A percentile compares a stretch with the other conserved stretches of the same genome.
These are phyloP conservation scores for Yarrowia keelungensis DNA, from an alignment of 805 yeast species.

Conservation along the genomic window DNA sequence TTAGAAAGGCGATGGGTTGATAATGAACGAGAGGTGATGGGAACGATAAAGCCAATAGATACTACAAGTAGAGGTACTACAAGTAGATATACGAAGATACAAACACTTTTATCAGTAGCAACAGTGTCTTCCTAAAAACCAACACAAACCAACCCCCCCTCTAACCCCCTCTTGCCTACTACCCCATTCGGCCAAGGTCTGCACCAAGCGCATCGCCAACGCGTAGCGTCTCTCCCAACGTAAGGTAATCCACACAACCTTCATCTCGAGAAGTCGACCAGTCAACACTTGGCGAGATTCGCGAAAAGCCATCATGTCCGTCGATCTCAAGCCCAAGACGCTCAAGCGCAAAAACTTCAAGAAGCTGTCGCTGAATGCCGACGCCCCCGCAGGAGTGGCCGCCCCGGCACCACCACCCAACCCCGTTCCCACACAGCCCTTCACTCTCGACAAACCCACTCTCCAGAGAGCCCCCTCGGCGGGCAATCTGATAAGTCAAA, in stretches of 20 bases:
- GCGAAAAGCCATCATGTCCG: conserved; percentile 6
- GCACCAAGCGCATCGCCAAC: conserved; percentile 36
- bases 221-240: conserved; percentile 36
- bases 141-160: not conserved
- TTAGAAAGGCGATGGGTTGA: not conserved
- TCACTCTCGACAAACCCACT: conserved; percentile 38
- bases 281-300: too few species aligned
- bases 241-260: conserved; percentile 17
- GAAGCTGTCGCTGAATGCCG: conserved; percentile 55
- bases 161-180: not conserved
- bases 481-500: conserved; percentile 45
- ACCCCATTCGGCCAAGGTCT: conserved; percentile 17
- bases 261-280: not conserved
- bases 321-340: conserved; percentile 49
- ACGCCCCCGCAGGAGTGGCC: conserved; percentile 33
- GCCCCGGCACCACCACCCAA: conserved; percentile 10
- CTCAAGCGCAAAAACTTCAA: conserved; percentile 66
- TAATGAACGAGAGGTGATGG: too few species aligned
- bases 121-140: too few species aligned
- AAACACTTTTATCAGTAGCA: too few species aligned
- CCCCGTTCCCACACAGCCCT: conserved; percentile 15
- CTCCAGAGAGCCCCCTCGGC: conserved; percentile 34
- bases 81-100: too few species aligned
- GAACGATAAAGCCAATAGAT: too few species aligned
- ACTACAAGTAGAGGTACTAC: too few species aligned